phyloP scores from a whole-genome alignment of 1,139 yeast species.

The Yamadazyma atmosphaerica region DNA sequence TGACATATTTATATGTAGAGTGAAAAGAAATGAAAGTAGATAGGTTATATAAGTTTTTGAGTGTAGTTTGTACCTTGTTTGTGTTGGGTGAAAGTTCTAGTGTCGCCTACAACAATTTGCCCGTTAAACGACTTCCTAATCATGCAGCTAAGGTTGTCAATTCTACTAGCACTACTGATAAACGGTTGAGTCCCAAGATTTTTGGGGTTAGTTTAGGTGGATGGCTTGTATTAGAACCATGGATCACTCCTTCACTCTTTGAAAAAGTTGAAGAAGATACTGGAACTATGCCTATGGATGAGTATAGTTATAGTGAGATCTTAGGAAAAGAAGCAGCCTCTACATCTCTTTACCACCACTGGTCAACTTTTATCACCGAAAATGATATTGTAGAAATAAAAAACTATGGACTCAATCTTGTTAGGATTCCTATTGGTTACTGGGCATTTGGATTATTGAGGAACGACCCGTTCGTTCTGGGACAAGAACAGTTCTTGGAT shows the following conservation, averaged over 20 bases:
- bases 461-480: constrained; percentile 24
- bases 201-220: constrained; percentile 29
- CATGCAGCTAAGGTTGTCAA: background rate
- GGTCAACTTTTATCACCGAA: constrained; percentile 22
- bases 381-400: constrained; percentile 20
- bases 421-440: constrained; percentile 27
- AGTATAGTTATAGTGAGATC: constrained; percentile 17
- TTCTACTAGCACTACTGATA: constrained; percentile 5
- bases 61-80: too few species aligned
- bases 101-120: too few species aligned
- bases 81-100: too few species aligned
- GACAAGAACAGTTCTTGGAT: constrained; percentile 25
- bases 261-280: constrained; percentile 14
- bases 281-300: constrained; percentile 22
- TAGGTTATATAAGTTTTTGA: too few species aligned
- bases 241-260: constrained; percentile 26
- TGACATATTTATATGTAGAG: too few species aligned
- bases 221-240: constrained; percentile 30
- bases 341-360: constrained; percentile 18
- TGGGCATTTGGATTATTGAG: constrained; percentile 25
- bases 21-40: too few species aligned
- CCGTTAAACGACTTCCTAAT: constrained; percentile 1
- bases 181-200: constrained; percentile 9
- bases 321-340: constrained; percentile 16
- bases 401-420: constrained; percentile 21